Conservation (phyloP, 208 protist genomes). For the Wallacemonas rigidus region DNA sequence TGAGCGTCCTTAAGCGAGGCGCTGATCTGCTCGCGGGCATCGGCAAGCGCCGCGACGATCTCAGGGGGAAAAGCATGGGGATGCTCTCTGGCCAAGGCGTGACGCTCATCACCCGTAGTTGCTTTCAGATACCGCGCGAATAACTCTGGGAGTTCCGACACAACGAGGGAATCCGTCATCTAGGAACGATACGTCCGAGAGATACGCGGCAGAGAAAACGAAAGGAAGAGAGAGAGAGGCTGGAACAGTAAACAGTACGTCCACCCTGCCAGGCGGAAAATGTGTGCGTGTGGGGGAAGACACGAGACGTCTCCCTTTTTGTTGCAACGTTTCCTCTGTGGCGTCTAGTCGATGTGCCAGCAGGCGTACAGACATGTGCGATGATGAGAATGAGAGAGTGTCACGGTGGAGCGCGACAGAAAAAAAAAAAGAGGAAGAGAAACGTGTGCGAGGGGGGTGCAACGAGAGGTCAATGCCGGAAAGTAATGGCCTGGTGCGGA, state of each 20-base stretch:
- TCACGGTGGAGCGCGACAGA: too few species aligned
- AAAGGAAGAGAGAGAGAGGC: too few species aligned
- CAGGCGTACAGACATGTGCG: background rate
- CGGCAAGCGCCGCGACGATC: conserved; percentile 43
- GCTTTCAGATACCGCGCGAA: conserved; percentile 12
- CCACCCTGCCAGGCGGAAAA: too few species aligned
- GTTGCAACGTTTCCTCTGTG: background rate
- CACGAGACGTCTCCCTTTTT: background rate
- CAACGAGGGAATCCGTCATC: background rate
- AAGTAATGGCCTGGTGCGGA: too few species aligned
- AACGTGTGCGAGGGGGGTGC: too few species aligned
- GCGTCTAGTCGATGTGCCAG: background rate
- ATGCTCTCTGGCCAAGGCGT: background rate
- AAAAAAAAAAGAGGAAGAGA: too few species aligned
- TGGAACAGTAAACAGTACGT: too few species aligned
- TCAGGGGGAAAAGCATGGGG: conserved; percentile 17
- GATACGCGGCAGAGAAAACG: too few species aligned
- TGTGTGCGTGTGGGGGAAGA: too few species aligned
- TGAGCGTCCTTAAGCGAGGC: conserved; percentile 33
- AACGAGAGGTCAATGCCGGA: too few species aligned
- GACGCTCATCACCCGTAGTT: conserved; percentile 8
- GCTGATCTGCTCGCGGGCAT: conserved; percentile 33
- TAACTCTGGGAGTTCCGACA: conserved; percentile 5
- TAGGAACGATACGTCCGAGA: too few species aligned
- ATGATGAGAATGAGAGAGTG: too few species aligned